Base-by-base conservation (phyloP, 805 yeast species). In the Phaffomyces opuntiae region DNA sequence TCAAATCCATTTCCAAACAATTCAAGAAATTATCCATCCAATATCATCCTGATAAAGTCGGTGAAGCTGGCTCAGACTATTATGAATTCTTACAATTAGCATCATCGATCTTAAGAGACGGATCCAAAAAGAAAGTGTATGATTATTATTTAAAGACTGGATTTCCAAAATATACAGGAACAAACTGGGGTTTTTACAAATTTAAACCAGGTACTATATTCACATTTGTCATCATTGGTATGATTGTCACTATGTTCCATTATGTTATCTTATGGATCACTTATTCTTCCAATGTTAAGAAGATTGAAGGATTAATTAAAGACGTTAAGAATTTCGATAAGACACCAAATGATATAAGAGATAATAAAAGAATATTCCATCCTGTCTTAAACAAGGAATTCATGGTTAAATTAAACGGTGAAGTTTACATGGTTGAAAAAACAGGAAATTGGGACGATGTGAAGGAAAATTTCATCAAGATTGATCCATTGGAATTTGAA, bases 11-110 rank as follows among this genome's bases (percentile, higher is more conserved):
- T 42, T 69, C 69, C 44, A 78, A 76, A 53, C 83, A 85, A 21
- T 83, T 85, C 66, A 80, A 87, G 59, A 82, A 78, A 55, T 60
- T 83, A 31, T 81, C 96, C 3, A 72, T 83, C 43, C 72, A 70
- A 50, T 71, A 84, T 53, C 99, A 91, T 60, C 99, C 99, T 0
- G 99, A 91, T 65, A 89, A 91, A 63, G 63, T 66, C 29, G 66
- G 40, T 17, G 39, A 45, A 3, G 40, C 44, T 34, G 72, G 67
- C 38, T 69, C 66, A 47, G 77, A 77, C 53, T 72, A 87, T 36
- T 93, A 82, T 60, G 87, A 91, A 56, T 70, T 91, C 27, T 73
- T 93, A 34, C 85, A 93, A 32, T 63, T 81, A 26, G 85, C 87
- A 21, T 83, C 89, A 32, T 78, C 84, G 57, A 81, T 90, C 45